Percentiles rank a stretch among this genome's conserved stretches.
phyloP scores from a whole-genome alignment of 1,139 yeast genomes.

The Pichia sp. region DNA sequence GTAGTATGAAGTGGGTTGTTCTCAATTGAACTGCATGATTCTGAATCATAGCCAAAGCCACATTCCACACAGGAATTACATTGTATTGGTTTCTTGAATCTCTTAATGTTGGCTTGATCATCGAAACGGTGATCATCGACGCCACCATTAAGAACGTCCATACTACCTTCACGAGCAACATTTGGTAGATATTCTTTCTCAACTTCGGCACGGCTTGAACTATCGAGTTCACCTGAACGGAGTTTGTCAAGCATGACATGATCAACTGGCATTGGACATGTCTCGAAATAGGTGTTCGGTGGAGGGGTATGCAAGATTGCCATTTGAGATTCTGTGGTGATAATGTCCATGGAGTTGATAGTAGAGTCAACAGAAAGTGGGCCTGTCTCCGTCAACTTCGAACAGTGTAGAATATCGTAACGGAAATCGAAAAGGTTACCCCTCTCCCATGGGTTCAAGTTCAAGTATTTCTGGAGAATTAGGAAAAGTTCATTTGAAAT shows the following conservation, averaged over 20 bases:
- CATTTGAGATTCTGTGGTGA: constrained; percentile 23
- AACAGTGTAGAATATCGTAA: constrained; percentile 33
- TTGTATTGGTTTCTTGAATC: constrained; percentile 10
- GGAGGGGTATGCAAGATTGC: constrained; percentile 1
- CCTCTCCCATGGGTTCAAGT: constrained; percentile 58
- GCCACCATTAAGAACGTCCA: constrained; percentile 12
- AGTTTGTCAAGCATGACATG: constrained; percentile 25
- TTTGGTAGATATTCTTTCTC: constrained; percentile 23
- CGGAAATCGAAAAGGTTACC: constrained; percentile 44
- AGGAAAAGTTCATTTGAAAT: constrained; percentile 53
- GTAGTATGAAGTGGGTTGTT: not conserved
- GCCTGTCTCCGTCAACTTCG: constrained; percentile 31
- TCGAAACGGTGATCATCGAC: no score
- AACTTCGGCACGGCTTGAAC: constrained; percentile 20
- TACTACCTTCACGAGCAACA: constrained; percentile 4
- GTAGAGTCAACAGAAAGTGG: constrained; percentile 30
- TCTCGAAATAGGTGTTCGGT: constrained; percentile 13
- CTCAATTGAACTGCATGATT: constrained; percentile 3
- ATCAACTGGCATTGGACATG: constrained; percentile 29
- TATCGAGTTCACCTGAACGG: constrained; percentile 22
- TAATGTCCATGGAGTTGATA: constrained; percentile 20
- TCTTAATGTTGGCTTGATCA: not conserved
- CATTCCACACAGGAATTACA: constrained; percentile 25
- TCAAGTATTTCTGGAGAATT: constrained; percentile 47
- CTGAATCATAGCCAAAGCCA: constrained; percentile 19